Conservation (phyloP, 805 yeast species). For the Starmerella floricola region DNA sequence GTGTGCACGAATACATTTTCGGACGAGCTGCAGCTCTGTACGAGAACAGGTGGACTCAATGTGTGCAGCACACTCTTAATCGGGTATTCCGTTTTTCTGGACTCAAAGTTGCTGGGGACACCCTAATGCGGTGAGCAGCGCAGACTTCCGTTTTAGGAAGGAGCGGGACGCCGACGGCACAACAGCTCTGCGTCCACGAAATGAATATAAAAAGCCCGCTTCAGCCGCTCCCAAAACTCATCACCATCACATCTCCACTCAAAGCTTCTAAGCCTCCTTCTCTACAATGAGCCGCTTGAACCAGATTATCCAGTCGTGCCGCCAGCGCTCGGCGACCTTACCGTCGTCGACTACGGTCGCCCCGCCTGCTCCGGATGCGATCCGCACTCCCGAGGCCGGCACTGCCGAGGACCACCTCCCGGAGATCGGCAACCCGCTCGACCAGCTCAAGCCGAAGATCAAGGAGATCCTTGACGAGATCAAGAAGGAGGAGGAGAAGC, state of each 20-base stretch:
- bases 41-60: too few relatives aligned
- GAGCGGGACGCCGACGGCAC: too few relatives aligned
- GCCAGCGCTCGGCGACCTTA: not conserved
- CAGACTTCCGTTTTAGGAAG: too few relatives aligned
- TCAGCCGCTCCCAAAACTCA: not conserved
- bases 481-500: slow-evolving; percentile 8
- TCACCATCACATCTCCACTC: not conserved
- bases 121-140: too few relatives aligned
- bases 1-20: too few relatives aligned
- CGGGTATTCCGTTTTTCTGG: too few relatives aligned
- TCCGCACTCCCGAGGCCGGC: not conserved
- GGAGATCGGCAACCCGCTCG: not conserved
- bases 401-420: not conserved
- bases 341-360: not conserved
- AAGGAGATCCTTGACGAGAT: slow-evolving; percentile 7
- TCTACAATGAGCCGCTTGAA: slow-evolving; percentile 11
- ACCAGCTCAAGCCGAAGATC: slow-evolving; percentile 8
- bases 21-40: too few relatives aligned
- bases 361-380: not conserved
- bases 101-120: too few relatives aligned
- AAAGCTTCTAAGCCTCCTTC: not conserved
- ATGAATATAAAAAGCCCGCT: too few relatives aligned
- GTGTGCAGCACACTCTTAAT: too few relatives aligned
- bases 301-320: slow-evolving; percentile 6
- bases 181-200: too few relatives aligned